Percentiles rank a stretch among this genome's conserved stretches.
These are phyloP conservation scores for Hypoxylon sp. DNA, from an alignment of 2,329 filamentous ascomycete genomes.

Conservation along the genomic window DNA sequence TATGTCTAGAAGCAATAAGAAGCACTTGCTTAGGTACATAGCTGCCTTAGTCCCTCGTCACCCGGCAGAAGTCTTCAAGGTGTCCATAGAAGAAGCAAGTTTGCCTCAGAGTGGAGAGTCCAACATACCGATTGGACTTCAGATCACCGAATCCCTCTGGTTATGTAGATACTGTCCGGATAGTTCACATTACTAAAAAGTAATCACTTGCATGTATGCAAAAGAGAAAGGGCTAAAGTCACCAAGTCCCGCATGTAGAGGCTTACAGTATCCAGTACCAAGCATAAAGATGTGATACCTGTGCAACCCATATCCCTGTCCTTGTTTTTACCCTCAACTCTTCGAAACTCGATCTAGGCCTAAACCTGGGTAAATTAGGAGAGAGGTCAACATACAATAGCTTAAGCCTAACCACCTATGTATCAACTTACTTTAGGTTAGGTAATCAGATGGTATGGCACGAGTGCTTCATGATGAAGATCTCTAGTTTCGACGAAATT, in stretches of 20 bases:
- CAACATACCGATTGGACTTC: constrained; percentile 15
- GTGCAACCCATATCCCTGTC: constrained; percentile 32
- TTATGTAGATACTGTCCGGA: constrained; percentile 5
- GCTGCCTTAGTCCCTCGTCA: background rate
- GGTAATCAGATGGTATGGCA: constrained; percentile 19
- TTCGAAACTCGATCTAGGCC: constrained; percentile 22
- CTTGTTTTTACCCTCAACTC: constrained; percentile 9
- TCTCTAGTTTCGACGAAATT: constrained; percentile 1
- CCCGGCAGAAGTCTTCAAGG: background rate
- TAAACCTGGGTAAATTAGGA: constrained; percentile 6
- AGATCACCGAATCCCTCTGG: constrained; percentile 21
- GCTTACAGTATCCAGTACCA: constrained; percentile 24
- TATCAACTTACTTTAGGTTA: too few species aligned
- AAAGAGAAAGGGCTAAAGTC: constrained; percentile 12
- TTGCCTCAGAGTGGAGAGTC: constrained; percentile 25
- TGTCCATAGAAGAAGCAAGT: constrained; percentile 14
- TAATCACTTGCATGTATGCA: constrained; percentile 24
- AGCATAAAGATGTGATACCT: constrained; percentile 5
- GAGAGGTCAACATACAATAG: background rate
- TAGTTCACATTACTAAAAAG: constrained; percentile 26
- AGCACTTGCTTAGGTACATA: background rate
- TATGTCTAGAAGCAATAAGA: background rate
- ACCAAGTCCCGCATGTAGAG: constrained; percentile 14
- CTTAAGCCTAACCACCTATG: constrained; percentile 11
- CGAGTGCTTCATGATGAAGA: background rate